phyloP scores from a whole-genome alignment of 371 early-diverging fungal species.

The Capillidium heterosporum region DNA sequence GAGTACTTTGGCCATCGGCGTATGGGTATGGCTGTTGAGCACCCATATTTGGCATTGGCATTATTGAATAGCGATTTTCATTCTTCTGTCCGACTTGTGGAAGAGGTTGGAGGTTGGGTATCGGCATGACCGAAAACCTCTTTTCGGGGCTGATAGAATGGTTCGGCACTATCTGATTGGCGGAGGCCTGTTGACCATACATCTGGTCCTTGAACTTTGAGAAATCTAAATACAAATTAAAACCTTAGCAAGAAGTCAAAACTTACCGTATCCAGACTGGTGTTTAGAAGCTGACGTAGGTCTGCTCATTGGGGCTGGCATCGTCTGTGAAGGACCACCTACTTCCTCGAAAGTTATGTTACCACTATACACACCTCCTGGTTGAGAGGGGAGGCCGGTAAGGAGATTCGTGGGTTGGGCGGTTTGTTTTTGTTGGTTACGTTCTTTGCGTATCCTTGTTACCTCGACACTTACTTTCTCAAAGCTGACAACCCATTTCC shows the following conservation, averaged over 20 bases:
- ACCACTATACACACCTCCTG: too few relatives aligned
- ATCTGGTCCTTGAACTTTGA: not conserved
- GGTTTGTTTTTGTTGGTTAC: not conserved
- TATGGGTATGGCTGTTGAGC: not conserved
- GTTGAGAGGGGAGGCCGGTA: not conserved
- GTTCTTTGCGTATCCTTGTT: constrained; percentile 1
- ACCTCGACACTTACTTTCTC: not conserved
- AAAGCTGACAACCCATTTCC: not conserved
- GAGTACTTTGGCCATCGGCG: not conserved
- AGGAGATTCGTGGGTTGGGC: not conserved
- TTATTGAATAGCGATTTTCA: not conserved
- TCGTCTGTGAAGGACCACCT: not conserved
- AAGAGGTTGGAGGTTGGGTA: not conserved
- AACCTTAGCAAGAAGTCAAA: not conserved
- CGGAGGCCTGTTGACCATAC: not conserved
- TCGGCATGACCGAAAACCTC: not conserved
- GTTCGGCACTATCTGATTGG: too few relatives aligned
- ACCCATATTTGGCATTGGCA: constrained; percentile 2
- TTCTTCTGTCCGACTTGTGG: not conserved
- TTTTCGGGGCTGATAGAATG: not conserved
- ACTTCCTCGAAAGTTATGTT: constrained; percentile 3
- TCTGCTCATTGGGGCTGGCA: not conserved
- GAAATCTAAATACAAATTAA: not conserved
- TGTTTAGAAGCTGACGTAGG: not conserved
- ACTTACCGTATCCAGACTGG: not conserved